Evolutionary conservation across 2,329 filamentous ascomycete genomes (phyloP).

Genomic region (Xylariaceae sp.): DNA sequence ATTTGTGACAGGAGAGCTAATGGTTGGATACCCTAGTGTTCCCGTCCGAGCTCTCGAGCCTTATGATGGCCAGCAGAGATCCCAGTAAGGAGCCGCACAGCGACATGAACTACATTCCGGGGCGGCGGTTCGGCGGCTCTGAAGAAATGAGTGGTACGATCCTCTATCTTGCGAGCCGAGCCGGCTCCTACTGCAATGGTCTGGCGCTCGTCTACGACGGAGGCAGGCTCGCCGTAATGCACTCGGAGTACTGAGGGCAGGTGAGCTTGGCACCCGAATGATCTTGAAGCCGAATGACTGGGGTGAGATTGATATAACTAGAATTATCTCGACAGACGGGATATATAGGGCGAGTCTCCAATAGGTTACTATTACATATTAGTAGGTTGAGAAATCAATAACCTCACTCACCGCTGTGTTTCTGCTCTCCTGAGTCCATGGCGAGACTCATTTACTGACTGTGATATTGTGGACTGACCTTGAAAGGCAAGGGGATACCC

Average conservation of each 20-base stretch:
- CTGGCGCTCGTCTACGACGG: conserved; percentile 28
- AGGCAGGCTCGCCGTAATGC: conserved; percentile 25
- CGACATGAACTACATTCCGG: conserved; percentile 24
- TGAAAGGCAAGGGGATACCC: too few species aligned
- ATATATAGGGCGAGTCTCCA: background rate
- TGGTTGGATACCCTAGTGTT: conserved; percentile 21
- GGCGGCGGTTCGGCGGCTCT: conserved; percentile 26
- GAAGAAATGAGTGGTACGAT: conserved; percentile 29
- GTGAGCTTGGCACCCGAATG: background rate
- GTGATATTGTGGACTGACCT: background rate
- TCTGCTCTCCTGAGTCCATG: background rate
- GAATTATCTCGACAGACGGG: background rate
- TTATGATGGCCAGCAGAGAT: conserved; percentile 21
- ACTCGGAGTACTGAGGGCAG: conserved; percentile 22
- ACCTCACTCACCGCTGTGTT: background rate
- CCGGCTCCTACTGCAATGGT: conserved; percentile 29
- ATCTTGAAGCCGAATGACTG: too few species aligned
- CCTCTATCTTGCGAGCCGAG: conserved; percentile 29
- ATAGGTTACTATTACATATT: background rate
- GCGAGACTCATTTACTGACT: background rate
- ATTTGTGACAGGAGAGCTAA: background rate
- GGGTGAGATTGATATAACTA: background rate
- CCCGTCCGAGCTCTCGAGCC: conserved; percentile 23
- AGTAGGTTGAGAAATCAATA: background rate
- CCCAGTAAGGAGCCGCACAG: conserved; percentile 21